These are phyloP conservation scores for Pythium pyrilobum DNA, from an alignment of 352 stramenopile species.

Conservation along the genomic window DNA sequence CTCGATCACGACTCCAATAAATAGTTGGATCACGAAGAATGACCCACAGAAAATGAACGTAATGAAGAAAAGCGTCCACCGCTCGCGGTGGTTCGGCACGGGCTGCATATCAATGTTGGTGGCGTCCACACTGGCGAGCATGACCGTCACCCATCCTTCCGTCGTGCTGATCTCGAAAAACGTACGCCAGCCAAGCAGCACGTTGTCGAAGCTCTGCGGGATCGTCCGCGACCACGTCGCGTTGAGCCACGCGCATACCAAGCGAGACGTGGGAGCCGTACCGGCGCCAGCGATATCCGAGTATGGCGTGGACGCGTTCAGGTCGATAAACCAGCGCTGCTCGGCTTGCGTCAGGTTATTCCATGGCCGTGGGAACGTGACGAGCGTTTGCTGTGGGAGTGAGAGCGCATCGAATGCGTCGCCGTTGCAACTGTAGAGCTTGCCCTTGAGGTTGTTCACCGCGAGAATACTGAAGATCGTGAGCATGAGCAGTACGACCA, in stretches of 20 bases:
- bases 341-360: conserved; percentile 32
- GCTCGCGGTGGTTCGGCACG: conserved; percentile 53
- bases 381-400: conserved; percentile 22
- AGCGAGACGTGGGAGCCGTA: conserved; percentile 24
- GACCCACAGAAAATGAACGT: conserved; percentile 83
- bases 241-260: conserved; percentile 37
- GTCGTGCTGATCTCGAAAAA: conserved; percentile 91
- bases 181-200: conserved; percentile 42
- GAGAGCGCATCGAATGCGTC: conserved; percentile 40
- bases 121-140: conserved; percentile 82
- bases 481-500: conserved; percentile 76
- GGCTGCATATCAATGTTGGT: conserved; percentile 88
- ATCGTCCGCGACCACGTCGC: conserved; percentile 42
- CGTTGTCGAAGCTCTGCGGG: conserved; percentile 78
- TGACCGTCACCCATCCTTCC: conserved; percentile 85
- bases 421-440: conserved; percentile 57
- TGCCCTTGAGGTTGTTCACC: conserved; percentile 90
- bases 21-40: conserved; percentile 91
- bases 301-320: conserved; percentile 8
- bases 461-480: conserved; percentile 91
- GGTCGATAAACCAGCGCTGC: conserved; percentile 33
- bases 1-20: conserved; percentile 90
- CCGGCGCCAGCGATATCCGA: background rate
- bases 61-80: conserved; percentile 85
- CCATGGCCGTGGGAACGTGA: conserved; percentile 46